These are phyloP conservation scores for Ophiostoma sp. DNA, from an alignment of 2,329 filamentous ascomycete genomes.

Conservation along the genomic window DNA sequence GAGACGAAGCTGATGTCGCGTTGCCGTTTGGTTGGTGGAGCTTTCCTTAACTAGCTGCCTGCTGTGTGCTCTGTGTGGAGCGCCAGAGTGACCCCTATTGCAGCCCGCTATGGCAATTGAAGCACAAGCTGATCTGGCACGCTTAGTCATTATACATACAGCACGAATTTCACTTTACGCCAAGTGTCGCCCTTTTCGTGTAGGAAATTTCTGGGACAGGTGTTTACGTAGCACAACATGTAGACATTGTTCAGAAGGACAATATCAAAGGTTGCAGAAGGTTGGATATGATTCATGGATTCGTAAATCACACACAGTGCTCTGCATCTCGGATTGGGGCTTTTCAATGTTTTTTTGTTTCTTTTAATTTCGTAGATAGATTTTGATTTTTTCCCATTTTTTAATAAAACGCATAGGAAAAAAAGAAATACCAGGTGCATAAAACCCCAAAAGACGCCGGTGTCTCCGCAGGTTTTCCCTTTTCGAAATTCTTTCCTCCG, in stretches of 20 bases:
- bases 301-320: background rate
- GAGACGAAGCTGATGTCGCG: slow-evolving; percentile 22
- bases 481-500: slow-evolving; percentile 16
- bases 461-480: slow-evolving; percentile 20
- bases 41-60: slow-evolving; percentile 8
- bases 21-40: slow-evolving; percentile 19
- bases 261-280: background rate
- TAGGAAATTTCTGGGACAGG: background rate
- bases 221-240: background rate
- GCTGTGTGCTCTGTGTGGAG: background rate
- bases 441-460: slow-evolving; percentile 28
- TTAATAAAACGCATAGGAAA: slow-evolving; percentile 23
- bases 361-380: background rate
- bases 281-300: background rate
- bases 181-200: background rate
- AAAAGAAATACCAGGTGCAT: slow-evolving; percentile 22
- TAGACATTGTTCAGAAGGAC: background rate
- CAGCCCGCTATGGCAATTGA: background rate
- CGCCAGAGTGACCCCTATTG: background rate
- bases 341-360: slow-evolving; percentile 21
- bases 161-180: background rate
- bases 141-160: slow-evolving; percentile 3
- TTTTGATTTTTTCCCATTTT: slow-evolving; percentile 22
- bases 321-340: background rate
- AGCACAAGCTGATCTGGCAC: background rate